Evolutionary conservation across 2,329 filamentous ascomycete genomes (phyloP).

Genomic region (Microcera coccophila): DNA sequence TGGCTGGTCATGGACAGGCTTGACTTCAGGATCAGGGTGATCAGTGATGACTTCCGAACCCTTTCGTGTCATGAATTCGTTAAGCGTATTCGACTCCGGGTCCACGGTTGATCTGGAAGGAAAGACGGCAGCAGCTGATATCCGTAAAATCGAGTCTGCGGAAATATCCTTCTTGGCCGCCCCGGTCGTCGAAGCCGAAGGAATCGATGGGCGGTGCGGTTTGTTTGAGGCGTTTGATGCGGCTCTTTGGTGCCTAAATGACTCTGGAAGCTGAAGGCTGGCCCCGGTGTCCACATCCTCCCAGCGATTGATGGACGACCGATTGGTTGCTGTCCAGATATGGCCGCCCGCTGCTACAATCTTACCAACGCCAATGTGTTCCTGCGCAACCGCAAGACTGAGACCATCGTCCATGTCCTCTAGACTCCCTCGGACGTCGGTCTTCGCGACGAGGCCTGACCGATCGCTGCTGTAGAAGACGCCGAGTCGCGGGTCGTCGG

Average conservation of each 20-base stretch:
- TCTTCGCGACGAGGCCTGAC: slow-evolving; percentile 92
- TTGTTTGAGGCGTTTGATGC: slow-evolving; percentile 43
- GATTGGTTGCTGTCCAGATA: slow-evolving; percentile 86
- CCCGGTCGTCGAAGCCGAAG: slow-evolving; percentile 31
- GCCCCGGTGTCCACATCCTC: slow-evolving; percentile 75
- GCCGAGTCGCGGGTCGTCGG: slow-evolving; percentile 76
- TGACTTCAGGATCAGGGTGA: slow-evolving; percentile 32
- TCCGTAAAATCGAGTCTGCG: slow-evolving; percentile 69
- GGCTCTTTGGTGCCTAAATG: slow-evolving; percentile 46
- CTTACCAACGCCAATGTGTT: slow-evolving; percentile 77
- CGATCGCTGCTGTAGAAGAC: slow-evolving; percentile 95
- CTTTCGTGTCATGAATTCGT: slow-evolving; percentile 41
- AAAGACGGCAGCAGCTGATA: slow-evolving; percentile 81
- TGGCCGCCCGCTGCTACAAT: slow-evolving; percentile 66
- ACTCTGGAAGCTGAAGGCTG: slow-evolving; percentile 62
- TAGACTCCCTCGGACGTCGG: slow-evolving; percentile 72
- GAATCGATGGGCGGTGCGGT: slow-evolving; percentile 31
- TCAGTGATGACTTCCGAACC: slow-evolving; percentile 31
- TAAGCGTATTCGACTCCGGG: slow-evolving; percentile 52
- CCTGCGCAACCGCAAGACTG: slow-evolving; percentile 85
- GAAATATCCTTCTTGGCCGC: slow-evolving; percentile 64
- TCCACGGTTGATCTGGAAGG: slow-evolving; percentile 54
- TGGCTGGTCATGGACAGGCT: slow-evolving; percentile 65
- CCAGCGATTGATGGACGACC: slow-evolving; percentile 92
- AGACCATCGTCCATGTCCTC: slow-evolving; percentile 75